Conservation (phyloP, 2,329 filamentous ascomycete species). For the Lachnellula suecica region DNA sequence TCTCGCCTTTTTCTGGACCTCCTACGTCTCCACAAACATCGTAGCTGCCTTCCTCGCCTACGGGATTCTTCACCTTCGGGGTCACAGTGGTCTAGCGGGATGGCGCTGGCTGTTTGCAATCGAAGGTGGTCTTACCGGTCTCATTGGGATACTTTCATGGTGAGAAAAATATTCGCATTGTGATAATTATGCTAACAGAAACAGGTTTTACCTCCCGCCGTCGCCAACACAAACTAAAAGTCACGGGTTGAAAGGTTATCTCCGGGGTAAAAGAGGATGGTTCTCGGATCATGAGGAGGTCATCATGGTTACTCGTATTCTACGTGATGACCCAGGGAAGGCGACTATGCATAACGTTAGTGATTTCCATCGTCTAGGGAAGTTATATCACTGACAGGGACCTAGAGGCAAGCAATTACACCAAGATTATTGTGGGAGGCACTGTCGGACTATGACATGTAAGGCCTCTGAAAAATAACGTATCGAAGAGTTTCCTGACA, state of each 20-base stretch:
- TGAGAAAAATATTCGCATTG: not conserved
- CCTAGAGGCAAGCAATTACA: conserved; percentile 46
- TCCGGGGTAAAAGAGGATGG: conserved; percentile 59
- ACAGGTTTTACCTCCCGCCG: conserved; percentile 52
- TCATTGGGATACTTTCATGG: conserved; percentile 10
- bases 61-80: conserved; percentile 55
- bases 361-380: conserved; percentile 37
- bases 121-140: conserved; percentile 33
- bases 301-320: conserved; percentile 62
- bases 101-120: conserved; percentile 54
- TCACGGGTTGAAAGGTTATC: conserved; percentile 34
- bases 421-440: conserved; percentile 35
- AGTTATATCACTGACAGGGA: not conserved
- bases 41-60: conserved; percentile 18
- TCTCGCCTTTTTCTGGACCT: conserved; percentile 19
- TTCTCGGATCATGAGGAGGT: conserved; percentile 46
- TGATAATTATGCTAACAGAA: not conserved
- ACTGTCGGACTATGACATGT: conserved; percentile 54
- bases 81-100: conserved; percentile 49
- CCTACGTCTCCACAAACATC: conserved; percentile 10
- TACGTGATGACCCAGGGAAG: conserved; percentile 49
- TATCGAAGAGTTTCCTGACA: too few relatives aligned
- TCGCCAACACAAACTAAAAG: conserved; percentile 58
- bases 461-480: too few relatives aligned
- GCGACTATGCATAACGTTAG: conserved; percentile 36